These are phyloP conservation scores for Neofusicoccum sp. DNA, from an alignment of 2,329 filamentous ascomycete species.

Conservation along the genomic window DNA sequence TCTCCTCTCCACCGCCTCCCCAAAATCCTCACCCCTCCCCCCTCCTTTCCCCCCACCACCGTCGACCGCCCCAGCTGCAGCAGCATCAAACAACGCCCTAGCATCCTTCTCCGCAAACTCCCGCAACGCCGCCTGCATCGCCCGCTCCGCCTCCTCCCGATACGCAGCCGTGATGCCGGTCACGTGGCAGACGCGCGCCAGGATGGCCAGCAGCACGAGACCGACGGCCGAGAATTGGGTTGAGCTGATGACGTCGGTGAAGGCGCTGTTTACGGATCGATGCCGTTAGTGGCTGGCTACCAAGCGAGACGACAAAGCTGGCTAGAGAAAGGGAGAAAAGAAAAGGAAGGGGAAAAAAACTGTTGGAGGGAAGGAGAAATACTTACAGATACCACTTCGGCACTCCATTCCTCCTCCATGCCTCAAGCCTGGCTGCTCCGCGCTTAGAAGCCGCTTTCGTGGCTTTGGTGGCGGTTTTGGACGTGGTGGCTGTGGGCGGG, in stretches of 20 bases:
- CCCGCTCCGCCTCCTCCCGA: constrained; percentile 41
- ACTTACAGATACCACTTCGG: constrained; percentile 39
- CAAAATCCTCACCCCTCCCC: not conserved
- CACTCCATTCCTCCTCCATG: constrained; percentile 23
- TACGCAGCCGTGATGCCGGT: constrained; percentile 42
- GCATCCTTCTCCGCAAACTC: constrained; percentile 11
- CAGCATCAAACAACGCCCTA: not conserved
- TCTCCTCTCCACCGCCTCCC: not conserved
- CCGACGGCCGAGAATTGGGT: constrained; percentile 47
- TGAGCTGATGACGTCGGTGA: constrained; percentile 46
- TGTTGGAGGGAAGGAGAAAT: not conserved
- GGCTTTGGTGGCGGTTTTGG: not conserved
- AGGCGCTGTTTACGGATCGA: constrained; percentile 32
- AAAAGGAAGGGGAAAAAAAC: no score
- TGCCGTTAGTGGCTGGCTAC: no score
- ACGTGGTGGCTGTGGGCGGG: not conserved
- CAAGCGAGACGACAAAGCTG: no score
- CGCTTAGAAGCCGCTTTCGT: constrained; percentile 2
- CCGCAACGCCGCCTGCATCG: constrained; percentile 43
- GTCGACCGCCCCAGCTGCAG: not conserved
- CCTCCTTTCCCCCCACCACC: not conserved
- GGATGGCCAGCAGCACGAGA: constrained; percentile 42
- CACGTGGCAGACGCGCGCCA: constrained; percentile 42
- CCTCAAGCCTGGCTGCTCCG: constrained; percentile 1
- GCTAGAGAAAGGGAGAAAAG: not conserved